phyloP scores from a whole-genome alignment of 2,329 filamentous ascomycete species.

The Fusarium sp. region DNA sequence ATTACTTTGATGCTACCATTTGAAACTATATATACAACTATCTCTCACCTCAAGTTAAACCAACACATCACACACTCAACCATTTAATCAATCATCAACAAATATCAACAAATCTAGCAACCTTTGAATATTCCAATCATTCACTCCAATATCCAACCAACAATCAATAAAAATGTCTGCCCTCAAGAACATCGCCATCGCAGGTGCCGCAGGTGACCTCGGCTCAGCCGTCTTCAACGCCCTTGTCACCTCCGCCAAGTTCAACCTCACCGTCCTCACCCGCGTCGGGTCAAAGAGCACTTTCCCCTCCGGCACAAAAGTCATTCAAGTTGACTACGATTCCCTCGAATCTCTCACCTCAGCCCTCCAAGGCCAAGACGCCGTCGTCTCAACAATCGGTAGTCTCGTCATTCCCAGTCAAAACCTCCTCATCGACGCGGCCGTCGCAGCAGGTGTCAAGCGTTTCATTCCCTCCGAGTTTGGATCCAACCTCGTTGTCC shows the following conservation, averaged over 20 bases:
- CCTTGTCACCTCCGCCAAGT: constrained; percentile 50
- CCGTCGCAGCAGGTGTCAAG: constrained; percentile 69
- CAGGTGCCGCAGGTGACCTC: constrained; percentile 54
- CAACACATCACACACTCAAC: neutral
- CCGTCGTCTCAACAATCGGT: constrained; percentile 58
- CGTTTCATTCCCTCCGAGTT: constrained; percentile 73
- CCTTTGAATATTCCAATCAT: neutral
- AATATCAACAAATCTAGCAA: too few relatives aligned
- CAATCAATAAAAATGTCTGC: constrained; percentile 44
- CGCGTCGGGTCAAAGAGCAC: constrained; percentile 57
- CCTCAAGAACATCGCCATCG: constrained; percentile 55
- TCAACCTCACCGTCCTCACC: constrained; percentile 54
- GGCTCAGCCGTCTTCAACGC: constrained; percentile 50
- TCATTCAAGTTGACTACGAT: constrained; percentile 55
- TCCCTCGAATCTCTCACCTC: constrained; percentile 61
- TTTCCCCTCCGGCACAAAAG: constrained; percentile 48
- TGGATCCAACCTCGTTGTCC: constrained; percentile 52
- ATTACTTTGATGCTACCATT: neutral
- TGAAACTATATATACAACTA: constrained; percentile 9
- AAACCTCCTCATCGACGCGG: constrained; percentile 66
- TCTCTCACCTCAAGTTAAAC: neutral
- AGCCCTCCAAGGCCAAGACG: constrained; percentile 68
- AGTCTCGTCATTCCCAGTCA: constrained; percentile 56
- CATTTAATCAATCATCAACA: neutral
- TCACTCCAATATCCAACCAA: neutral